These are phyloP conservation scores for Gaertneriomyces semiglobifer DNA, from an alignment of 192 early-diverging fungal genomes.

Conservation along the genomic window DNA sequence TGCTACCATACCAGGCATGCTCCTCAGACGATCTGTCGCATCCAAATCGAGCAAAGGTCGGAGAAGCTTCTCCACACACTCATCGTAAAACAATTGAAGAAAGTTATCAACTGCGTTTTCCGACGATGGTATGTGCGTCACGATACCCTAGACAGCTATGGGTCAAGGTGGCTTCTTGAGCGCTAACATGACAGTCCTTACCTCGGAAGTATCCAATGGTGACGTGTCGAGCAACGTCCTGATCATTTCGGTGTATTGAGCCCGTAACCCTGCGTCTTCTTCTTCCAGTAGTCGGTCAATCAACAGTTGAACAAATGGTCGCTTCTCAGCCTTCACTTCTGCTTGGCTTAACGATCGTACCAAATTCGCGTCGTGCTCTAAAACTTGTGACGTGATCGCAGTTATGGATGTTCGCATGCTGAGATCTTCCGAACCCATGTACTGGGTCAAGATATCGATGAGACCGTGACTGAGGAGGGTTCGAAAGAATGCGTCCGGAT, in stretches of 20 bases:
- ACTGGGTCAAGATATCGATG: constrained; percentile 71
- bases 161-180: too few relatives aligned
- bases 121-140: constrained; percentile 19
- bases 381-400: constrained; percentile 66
- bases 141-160: constrained; percentile 14
- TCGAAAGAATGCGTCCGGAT: constrained; percentile 40
- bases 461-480: constrained; percentile 73
- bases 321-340: constrained; percentile 48
- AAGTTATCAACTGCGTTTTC: constrained; percentile 73
- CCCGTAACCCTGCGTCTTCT: constrained; percentile 60
- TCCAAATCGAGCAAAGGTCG: constrained; percentile 58
- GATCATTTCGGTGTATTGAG: constrained; percentile 72
- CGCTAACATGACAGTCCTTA: neutral
- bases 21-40: neutral
- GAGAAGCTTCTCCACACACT: constrained; percentile 57
- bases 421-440: constrained; percentile 55
- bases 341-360: constrained; percentile 67
- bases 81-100: constrained; percentile 73
- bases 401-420: constrained; percentile 60
- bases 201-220: constrained; percentile 35
- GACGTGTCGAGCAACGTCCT: constrained; percentile 70
- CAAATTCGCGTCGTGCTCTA: constrained; percentile 77
- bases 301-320: constrained; percentile 66
- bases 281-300: constrained; percentile 62
- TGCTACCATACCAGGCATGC: constrained; percentile 1